These are phyloP conservation scores for Fragaria iinumae DNA, from an alignment of 306 rosid species.

Conservation along the genomic window DNA sequence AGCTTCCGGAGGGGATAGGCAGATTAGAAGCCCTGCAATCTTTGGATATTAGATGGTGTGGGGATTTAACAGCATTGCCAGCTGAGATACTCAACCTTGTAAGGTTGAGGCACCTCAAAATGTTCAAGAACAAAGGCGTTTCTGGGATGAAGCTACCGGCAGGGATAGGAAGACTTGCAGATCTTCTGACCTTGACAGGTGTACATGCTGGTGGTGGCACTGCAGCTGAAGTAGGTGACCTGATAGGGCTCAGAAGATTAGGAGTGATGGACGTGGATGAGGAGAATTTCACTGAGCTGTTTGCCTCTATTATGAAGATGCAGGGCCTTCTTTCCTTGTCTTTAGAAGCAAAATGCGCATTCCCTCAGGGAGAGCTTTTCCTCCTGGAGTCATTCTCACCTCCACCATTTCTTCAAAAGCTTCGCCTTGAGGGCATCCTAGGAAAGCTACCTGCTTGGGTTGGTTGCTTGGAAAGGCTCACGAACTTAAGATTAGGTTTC, in stretches of 20 bases:
- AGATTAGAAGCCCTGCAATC: conserved; percentile 22
- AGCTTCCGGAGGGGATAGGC: conserved; percentile 23
- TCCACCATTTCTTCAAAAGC: conserved; percentile 24
- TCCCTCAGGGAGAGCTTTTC: neutral
- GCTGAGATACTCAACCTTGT: conserved; percentile 13
- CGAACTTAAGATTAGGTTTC: conserved; percentile 17
- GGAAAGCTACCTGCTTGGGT: conserved; percentile 20
- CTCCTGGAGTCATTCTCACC: conserved; percentile 29
- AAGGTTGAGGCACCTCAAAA: conserved; percentile 31
- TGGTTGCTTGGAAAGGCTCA: conserved; percentile 26
- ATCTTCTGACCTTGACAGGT: conserved; percentile 27
- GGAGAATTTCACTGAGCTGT: conserved; percentile 18
- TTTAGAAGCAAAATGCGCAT: conserved; percentile 4
- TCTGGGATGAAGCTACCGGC: conserved; percentile 26
- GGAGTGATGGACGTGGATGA: conserved; percentile 26
- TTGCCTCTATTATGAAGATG: conserved; percentile 24
- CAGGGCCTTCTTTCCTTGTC: conserved; percentile 21
- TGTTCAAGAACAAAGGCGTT: conserved; percentile 11
- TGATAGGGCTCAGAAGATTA: conserved; percentile 23
- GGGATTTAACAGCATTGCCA: conserved; percentile 10
- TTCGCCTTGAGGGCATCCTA: conserved; percentile 9
- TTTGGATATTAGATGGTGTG: conserved; percentile 30
- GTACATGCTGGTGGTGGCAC: conserved; percentile 22
- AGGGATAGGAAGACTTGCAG: conserved; percentile 20
- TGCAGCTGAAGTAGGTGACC: conserved; percentile 25